Base-by-base conservation (phyloP, 2,329 filamentous ascomycete genomes). In the Aspergillus hortae region DNA sequence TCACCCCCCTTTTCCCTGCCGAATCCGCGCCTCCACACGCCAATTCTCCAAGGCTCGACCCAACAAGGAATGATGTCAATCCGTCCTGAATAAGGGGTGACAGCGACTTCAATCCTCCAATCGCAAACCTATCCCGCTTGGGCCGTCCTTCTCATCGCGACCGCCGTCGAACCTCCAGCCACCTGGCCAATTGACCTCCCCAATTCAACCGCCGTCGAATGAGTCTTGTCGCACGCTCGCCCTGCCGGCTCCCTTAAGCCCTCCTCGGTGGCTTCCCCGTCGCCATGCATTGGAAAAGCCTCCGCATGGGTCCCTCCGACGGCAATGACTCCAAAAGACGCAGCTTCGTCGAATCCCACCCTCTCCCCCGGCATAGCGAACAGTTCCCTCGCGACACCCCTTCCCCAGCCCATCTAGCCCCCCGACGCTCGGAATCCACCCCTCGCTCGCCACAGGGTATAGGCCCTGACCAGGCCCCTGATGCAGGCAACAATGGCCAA, bases 241-340 rank as follows among this genome's bases (percentile, higher is more conserved):
- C 47, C 46, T 56, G 56, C 52, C 61, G 54, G 52, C 54, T 56
- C 50, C 51, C 52, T 43, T 60, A 59, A 52, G 44, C 49, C 48
- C 56, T 46, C 49, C 41, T 44, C 50, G 51, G 38, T 48, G 57
- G 48, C 55, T 50, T 61, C 58, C 21, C 48, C 52, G 59, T 58
- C 64, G 63, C 58, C 59, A 73, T 73, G 70, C 67, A 71, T 69
- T 72, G 70, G 67, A 71, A 70, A 66, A 67, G 66, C 46, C 60
- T 71, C 49, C 66, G 70, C 49, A 61, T 72, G 36, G 63, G 64
- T 55, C 58, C 67, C 46, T 56, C 59, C 50, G 67, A 72, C 56
- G 59, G 58, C 55, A 65, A 57, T 58, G 62, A 64, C 36, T 61
- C 66, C 48, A 72, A 71, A 57, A 60, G 66, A 59, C 68, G 66